Base-by-base conservation (phyloP, 2,329 filamentous ascomycete genomes). In the Stromatinia cepivora region DNA sequence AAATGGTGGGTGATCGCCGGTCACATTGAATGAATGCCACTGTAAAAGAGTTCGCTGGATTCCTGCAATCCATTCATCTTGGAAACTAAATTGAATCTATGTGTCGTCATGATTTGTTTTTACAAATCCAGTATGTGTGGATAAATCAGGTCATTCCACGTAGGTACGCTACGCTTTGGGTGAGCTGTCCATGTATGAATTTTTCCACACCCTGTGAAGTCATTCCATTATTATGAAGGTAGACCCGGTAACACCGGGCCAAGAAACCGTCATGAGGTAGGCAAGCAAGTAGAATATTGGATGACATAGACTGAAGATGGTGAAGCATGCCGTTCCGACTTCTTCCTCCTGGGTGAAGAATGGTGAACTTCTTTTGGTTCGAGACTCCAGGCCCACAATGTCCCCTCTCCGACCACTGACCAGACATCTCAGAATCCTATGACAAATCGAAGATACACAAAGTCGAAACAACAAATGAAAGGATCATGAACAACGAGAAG, bases 141-240 rank as follows among this genome's bases (percentile, higher is more conserved):
- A 25, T 64, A 22, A 52, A 64, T 64, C 34, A 39, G 46, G n/a
- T 48, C 15, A 64, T 39, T 52, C 46, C 61, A 64, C 61, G 46
- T 64, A 52, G 20, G 28, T 64, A 42, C 20, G 28, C n/a, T 15
- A 39, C 52, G n/a, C 31, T 25, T 52, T 42, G 61, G 11, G n/a
- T 52, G 46, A 62, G 46, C 34, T 39, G 31, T 64, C 22, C 34
- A n/a, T 39, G 31, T 64, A 31, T 52, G 31, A 39, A 39, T 39
- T 13, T 3, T 25, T 20, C 9, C 9, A 39, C 31, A 9, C 15
- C 31, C n/a, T 42, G 9, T 39, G 4, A 22, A 9, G 9, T 34
- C 9, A 39, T 64, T n/a, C 31, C 15, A 64, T 39, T 25, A n/a
- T 46, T 64, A 13, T 7, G n/a, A 11, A 50, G n/a, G n/a, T n/a